A percentile compares a stretch with the other conserved stretches of the same genome.
Conservation (phyloP, 129 eudicot genomes). For the Sambucus nigra region DNA sequence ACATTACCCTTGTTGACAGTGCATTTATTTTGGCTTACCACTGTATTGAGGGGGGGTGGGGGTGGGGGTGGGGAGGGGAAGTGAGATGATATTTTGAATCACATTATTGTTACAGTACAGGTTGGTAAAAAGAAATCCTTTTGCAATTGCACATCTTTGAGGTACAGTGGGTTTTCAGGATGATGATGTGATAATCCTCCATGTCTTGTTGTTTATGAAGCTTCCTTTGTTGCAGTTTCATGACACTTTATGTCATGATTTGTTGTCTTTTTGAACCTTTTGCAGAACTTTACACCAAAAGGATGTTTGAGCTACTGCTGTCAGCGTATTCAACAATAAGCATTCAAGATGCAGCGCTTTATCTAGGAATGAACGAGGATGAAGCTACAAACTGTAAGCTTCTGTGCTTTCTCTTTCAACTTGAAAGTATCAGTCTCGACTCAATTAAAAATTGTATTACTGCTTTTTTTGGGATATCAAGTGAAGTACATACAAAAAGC, state of each 20-base stretch:
- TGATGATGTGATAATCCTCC: neutral
- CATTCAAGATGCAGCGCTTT: constrained; percentile 70
- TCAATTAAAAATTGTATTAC: neutral
- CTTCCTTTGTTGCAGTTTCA: neutral
- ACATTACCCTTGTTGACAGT: too few relatives aligned
- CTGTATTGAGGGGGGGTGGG: too few relatives aligned
- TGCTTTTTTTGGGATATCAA: neutral
- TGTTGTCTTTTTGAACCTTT: neutral
- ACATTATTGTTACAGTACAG: too few relatives aligned
- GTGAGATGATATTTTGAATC: too few relatives aligned
- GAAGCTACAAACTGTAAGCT: constrained; percentile 77
- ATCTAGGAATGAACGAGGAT: constrained; percentile 80
- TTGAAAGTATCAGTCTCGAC: neutral
- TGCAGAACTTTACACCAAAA: constrained; percentile 67
- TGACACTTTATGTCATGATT: constrained; percentile 2
- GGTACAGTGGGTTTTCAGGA: neutral
- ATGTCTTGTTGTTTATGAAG: neutral
- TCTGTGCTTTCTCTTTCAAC: neutral
- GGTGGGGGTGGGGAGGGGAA: too few relatives aligned
- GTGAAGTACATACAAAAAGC: neutral
- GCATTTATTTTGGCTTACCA: too few relatives aligned
- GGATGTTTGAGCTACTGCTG: constrained; percentile 71
- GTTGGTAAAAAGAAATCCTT: too few relatives aligned
- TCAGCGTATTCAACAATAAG: constrained; percentile 91
- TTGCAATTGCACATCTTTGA: neutral